Conservation (phyloP, 805 yeast genomes). For the Pichia exigua region DNA sequence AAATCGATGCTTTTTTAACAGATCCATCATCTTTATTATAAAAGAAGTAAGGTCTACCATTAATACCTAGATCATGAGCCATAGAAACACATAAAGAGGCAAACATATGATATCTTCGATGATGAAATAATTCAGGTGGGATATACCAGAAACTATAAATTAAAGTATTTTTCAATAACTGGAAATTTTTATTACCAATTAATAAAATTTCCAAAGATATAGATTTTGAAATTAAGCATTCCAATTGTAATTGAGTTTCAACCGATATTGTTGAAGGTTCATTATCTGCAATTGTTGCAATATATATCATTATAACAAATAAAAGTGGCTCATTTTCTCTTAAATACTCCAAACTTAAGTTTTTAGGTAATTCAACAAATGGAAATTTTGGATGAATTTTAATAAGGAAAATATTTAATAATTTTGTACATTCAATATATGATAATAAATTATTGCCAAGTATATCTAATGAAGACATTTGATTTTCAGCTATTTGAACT, state of each 20-base stretch:
- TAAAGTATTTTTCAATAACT: slow-evolving; percentile 54
- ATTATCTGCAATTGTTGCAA: slow-evolving; percentile 39
- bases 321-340: slow-evolving; percentile 49
- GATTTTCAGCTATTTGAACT: slow-evolving; percentile 25
- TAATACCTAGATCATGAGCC: slow-evolving; percentile 70
- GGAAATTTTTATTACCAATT: slow-evolving; percentile 62
- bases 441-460: slow-evolving; percentile 52
- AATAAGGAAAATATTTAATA: slow-evolving; percentile 44
- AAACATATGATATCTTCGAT: slow-evolving; percentile 68
- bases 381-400: slow-evolving; percentile 45
- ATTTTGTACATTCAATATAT: slow-evolving; percentile 46
- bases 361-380: slow-evolving; percentile 44
- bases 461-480: slow-evolving; percentile 34
- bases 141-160: slow-evolving; percentile 73
- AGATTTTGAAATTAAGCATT: slow-evolving; percentile 44
- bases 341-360: slow-evolving; percentile 38
- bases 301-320: slow-evolving; percentile 57
- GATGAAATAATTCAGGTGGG: slow-evolving; percentile 73
- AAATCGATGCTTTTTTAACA: slow-evolving; percentile 32
- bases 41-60: slow-evolving; percentile 41
- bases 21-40: slow-evolving; percentile 34
- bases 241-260: slow-evolving; percentile 40
- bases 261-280: slow-evolving; percentile 23
- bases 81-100: slow-evolving; percentile 57
- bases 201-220: slow-evolving; percentile 54